Evolutionary conservation across 345 rosid species (phyloP), one percentile per base, ranked within the genome.

Genomic region (Eutrema heterophyllum): DNA sequence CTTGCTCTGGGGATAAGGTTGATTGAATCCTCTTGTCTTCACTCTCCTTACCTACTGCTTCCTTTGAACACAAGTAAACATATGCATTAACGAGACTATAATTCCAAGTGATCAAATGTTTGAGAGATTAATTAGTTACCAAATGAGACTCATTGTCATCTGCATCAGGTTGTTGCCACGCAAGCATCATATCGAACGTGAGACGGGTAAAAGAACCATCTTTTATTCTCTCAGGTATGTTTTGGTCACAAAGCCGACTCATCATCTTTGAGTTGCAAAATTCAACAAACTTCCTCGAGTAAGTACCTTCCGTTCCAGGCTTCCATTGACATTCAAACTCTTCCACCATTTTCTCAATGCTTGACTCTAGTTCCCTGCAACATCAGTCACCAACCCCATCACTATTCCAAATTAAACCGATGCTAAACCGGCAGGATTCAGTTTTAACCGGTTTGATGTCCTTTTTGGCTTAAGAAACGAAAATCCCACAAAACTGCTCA

Each of bases 181-280:
- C 93, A 49, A 86, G 85, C 99, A 95, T 95, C 82, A 86, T 81
- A 71, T 95, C 92, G 36, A 86, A 92, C 2, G 97, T 84, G 71
- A 90, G 70, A 58, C 92, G 81, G 45, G 87, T 81, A 63, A 88
- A 88, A 3, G 89, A 85, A 26, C 89, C 97, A 81, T 90, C 90
- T 13, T 51, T 72, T 0, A 90, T 84, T 59, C 80, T 87, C 73
- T 84, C 94, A 67, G 76, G 78, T 18, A 90, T 76, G 73, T 75
- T 81, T 59, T 77, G 78, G 70, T 55, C 61, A 59, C 92, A 84
- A 71, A 85, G 64, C 13, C 64, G 61, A n/a, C 15, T 41, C 10
- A 83, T 68, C 32, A 80, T 85, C 61, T 87, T 90, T 21, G 85
- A 70, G 80, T 85, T 30, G 70, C 97, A 88, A 82, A 84, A 88